phyloP scores from a whole-genome alignment of 2,329 filamentous ascomycete genomes.

The Pseudocercospora cruenta region DNA sequence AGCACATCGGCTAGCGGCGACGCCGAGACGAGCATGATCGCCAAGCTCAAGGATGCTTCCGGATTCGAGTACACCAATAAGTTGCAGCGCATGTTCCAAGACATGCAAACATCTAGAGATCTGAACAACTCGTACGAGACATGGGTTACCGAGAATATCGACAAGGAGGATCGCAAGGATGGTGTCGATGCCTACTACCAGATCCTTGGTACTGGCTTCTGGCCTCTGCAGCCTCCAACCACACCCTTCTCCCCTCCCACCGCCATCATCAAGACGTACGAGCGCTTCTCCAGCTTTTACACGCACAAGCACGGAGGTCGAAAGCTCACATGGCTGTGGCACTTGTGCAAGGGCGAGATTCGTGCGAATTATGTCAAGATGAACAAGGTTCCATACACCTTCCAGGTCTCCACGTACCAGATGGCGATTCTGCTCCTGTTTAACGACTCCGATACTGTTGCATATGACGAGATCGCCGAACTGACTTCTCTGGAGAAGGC shows the following conservation, averaged over 20 bases:
- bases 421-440: constrained; percentile 95
- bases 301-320: constrained; percentile 94
- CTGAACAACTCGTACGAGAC: constrained; percentile 88
- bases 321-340: constrained; percentile 97
- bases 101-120: constrained; percentile 98
- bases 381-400: constrained; percentile 89
- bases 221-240: constrained; percentile 84
- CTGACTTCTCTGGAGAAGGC: constrained; percentile 80
- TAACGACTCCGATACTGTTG: constrained; percentile 84
- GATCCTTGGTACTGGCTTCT: constrained; percentile 94
- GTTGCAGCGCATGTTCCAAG: constrained; percentile 99
- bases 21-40: constrained; percentile 98
- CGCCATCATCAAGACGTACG: constrained; percentile 83
- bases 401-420: constrained; percentile 96
- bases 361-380: constrained; percentile 88
- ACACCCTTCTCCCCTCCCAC: constrained; percentile 87
- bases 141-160: constrained; percentile 68
- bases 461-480: constrained; percentile 84
- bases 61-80: constrained; percentile 99
- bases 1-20: constrained; percentile 95
- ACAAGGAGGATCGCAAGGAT: constrained; percentile 66
- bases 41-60: constrained; percentile 96
- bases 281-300: constrained; percentile 89
- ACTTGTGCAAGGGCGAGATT: constrained; percentile 95
- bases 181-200: constrained; percentile 86